Percentiles rank a stretch among this genome's conserved stretches.
These are phyloP conservation scores for Nemophila menziesii DNA, from an alignment of 257 asterid genomes.

Conservation along the genomic window DNA sequence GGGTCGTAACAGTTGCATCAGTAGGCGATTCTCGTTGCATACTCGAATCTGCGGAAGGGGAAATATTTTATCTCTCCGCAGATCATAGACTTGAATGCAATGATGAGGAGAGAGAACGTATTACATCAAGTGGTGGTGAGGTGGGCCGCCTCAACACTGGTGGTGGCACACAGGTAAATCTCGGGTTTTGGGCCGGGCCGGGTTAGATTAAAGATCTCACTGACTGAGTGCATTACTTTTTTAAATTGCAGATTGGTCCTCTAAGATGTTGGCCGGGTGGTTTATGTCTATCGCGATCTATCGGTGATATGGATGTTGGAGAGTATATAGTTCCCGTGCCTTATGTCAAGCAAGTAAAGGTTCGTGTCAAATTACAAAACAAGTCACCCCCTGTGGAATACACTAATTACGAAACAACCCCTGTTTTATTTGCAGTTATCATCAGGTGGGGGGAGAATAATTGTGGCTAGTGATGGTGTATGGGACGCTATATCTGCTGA, in stretches of 20 bases:
- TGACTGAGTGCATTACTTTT: conserved; percentile 6
- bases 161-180: conserved; percentile 88
- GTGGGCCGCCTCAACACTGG: conserved; percentile 97
- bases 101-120: conserved; percentile 94
- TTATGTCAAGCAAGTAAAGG: conserved; percentile 98
- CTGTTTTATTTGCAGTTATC: conserved; percentile 48
- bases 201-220: conserved; percentile 11
- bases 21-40: conserved; percentile 97
- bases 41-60: conserved; percentile 91
- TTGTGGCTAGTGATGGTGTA: conserved; percentile 94
- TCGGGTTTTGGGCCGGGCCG: conserved; percentile 2
- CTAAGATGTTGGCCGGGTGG: conserved; percentile 99
- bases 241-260: conserved; percentile 84
- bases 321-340: conserved; percentile 96
- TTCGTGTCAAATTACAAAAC: conserved; percentile 18
- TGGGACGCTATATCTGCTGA: conserved; percentile 96
- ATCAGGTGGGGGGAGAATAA: conserved; percentile 81
- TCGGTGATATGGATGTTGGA: conserved; percentile 98
- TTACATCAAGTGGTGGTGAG: conserved; percentile 88
- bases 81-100: conserved; percentile 95
- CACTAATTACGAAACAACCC: neutral
- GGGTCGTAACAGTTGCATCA: conserved; percentile 91
- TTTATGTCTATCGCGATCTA: conserved; percentile 88
- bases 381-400: neutral
- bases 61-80: conserved; percentile 71